These are phyloP conservation scores for Exophiala spinifera DNA, from an alignment of 2,329 filamentous ascomycete genomes.

Conservation along the genomic window DNA sequence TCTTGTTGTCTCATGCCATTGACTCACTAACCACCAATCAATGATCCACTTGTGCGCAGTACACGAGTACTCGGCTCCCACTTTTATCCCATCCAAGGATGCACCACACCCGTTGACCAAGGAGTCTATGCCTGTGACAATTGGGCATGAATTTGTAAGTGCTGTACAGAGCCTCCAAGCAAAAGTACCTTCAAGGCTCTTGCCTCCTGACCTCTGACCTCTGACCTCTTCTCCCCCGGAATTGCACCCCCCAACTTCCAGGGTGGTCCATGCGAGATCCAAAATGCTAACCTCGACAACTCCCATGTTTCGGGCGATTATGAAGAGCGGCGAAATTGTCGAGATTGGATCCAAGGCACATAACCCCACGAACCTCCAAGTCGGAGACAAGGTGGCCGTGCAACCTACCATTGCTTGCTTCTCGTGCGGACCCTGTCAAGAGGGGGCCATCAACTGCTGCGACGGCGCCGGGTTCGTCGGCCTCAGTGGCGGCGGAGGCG, in stretches of 20 bases:
- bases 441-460: constrained; percentile 57
- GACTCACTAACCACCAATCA: too few relatives aligned
- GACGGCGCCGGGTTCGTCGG: constrained; percentile 55
- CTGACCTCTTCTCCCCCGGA: neutral
- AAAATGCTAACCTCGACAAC: too few relatives aligned
- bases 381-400: constrained; percentile 58
- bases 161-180: too few relatives aligned
- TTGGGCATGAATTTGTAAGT: constrained; percentile 60
- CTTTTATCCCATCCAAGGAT: constrained; percentile 45
- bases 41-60: constrained; percentile 32
- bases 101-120: constrained; percentile 57
- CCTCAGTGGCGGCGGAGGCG: constrained; percentile 51
- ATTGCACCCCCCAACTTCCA: too few relatives aligned
- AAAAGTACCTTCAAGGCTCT: too few relatives aligned
- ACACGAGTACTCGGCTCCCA: constrained; percentile 53
- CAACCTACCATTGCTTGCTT: constrained; percentile 60
- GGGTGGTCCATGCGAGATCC: too few relatives aligned
- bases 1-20: too few relatives aligned
- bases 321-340: constrained; percentile 51
- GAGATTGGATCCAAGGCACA: constrained; percentile 55
- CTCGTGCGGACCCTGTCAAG: constrained; percentile 54
- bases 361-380: constrained; percentile 38
- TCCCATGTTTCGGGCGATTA: too few relatives aligned
- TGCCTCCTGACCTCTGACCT: neutral
- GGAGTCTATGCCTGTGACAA: constrained; percentile 56